Percentiles rank a stretch among this genome's conserved stretches.
phyloP scores from a whole-genome alignment of 108 stramenopile genomes.

The Schizochytrium sp. region DNA sequence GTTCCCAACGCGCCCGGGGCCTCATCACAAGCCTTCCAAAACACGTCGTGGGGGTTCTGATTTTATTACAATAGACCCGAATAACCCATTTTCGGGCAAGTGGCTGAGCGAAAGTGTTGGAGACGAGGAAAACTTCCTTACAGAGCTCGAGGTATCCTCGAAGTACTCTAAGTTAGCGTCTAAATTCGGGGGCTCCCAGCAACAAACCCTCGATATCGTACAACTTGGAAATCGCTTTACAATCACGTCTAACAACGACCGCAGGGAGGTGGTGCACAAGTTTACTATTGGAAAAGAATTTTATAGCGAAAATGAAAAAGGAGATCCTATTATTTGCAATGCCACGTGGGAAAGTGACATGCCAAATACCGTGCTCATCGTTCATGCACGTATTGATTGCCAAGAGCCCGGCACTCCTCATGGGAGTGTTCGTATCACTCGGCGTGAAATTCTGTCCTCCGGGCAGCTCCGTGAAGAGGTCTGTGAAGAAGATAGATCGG shows the following conservation, averaged over 20 bases:
- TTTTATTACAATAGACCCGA: neutral
- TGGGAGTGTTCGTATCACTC: neutral
- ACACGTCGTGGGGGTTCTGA: neutral
- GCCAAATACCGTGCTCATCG: neutral
- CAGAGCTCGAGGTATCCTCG: constrained; percentile 47
- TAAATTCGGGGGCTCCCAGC: constrained; percentile 1
- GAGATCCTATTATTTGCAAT: neutral
- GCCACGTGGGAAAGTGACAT: constrained; percentile 27
- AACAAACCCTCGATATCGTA: neutral
- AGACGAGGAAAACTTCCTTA: constrained; percentile 16
- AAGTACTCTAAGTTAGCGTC: neutral
- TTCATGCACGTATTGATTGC: neutral
- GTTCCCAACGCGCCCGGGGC: neutral
- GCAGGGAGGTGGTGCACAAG: neutral
- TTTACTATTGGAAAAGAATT: constrained; percentile 7
- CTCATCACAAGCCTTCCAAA: neutral
- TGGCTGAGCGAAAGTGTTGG: neutral
- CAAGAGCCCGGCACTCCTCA: neutral
- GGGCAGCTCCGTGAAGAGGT: constrained; percentile 26
- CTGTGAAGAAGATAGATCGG: neutral
- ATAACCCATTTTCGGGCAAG: constrained; percentile 11
- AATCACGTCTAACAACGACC: constrained; percentile 33
- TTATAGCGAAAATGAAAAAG: constrained; percentile 41
- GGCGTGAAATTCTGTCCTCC: neutral
- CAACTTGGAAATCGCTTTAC: neutral